These are phyloP conservation scores for Canavalia gladiata DNA, from an alignment of 306 rosid genomes.

Conservation along the genomic window DNA sequence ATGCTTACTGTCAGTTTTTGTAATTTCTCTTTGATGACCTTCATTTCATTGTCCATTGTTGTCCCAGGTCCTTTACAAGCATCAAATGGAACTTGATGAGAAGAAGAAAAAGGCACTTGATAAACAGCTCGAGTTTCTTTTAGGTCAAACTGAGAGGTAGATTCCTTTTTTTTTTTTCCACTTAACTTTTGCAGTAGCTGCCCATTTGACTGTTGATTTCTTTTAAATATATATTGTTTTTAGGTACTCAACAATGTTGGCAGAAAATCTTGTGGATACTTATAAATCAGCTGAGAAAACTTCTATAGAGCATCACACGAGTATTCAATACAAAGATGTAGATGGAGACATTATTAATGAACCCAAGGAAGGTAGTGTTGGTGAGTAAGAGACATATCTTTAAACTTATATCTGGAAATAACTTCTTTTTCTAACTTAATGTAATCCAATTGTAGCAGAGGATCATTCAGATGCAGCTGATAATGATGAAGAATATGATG, in stretches of 20 bases:
- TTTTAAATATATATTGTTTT: constrained; percentile 47
- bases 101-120: constrained; percentile 96
- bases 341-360: constrained; percentile 54
- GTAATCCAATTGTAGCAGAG: constrained; percentile 54
- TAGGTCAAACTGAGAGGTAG: constrained; percentile 99
- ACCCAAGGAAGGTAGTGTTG: constrained; percentile 61
- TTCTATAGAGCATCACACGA: constrained; percentile 53
- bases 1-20: constrained; percentile 12
- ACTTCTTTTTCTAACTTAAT: constrained; percentile 41
- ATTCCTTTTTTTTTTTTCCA: constrained; percentile 20
- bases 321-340: constrained; percentile 55
- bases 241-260: constrained; percentile 98
- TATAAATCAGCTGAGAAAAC: constrained; percentile 65
- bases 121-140: constrained; percentile 96
- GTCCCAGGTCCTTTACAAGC: constrained; percentile 93
- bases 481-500: constrained; percentile 68
- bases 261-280: constrained; percentile 91
- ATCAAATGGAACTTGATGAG: constrained; percentile 94
- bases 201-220: constrained; percentile 33
- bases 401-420: constrained; percentile 26
- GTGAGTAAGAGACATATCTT: constrained; percentile 61
- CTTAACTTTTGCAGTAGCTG: constrained; percentile 33
- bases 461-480: constrained; percentile 57
- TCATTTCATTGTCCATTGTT: constrained; percentile 41
- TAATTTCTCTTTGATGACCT: constrained; percentile 33